Conservation (phyloP, 768 basidiomycete species). For the Jaapia argillacea region DNA sequence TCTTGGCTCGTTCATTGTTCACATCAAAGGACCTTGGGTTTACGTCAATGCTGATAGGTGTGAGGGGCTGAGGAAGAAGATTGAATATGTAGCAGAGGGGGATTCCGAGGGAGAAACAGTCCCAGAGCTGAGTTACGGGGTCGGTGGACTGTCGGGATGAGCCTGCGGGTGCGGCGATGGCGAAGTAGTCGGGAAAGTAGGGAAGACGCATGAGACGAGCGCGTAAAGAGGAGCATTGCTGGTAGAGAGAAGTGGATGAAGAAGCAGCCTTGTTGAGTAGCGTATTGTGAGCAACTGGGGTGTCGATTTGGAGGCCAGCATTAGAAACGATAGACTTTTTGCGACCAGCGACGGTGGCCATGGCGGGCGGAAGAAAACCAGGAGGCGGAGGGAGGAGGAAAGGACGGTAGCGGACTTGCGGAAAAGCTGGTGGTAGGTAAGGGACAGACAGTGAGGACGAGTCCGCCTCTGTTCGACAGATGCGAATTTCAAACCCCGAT, state of each 20-base stretch:
- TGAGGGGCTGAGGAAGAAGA: constrained; percentile 50
- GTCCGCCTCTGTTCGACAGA: not conserved
- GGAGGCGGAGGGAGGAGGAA: not conserved
- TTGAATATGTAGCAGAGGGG: constrained; percentile 96
- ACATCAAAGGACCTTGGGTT: constrained; percentile 54
- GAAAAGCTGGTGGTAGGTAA: not conserved
- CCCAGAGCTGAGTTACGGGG: constrained; percentile 92
- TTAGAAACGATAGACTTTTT: constrained; percentile 73
- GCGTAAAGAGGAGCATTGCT: constrained; percentile 78
- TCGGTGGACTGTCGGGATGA: constrained; percentile 71
- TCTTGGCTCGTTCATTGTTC: constrained; percentile 76
- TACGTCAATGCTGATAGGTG: constrained; percentile 46
- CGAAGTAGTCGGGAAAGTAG: constrained; percentile 63
- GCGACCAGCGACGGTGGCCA: constrained; percentile 36
- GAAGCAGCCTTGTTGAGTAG: constrained; percentile 90
- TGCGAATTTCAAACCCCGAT: not conserved
- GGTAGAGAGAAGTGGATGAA: constrained; percentile 81
- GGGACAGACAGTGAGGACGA: not conserved
- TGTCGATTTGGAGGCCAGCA: constrained; percentile 59
- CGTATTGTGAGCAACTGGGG: constrained; percentile 68
- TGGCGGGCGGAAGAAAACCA: constrained; percentile 15
- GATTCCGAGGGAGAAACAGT: constrained; percentile 85
- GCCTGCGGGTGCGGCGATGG: constrained; percentile 43
- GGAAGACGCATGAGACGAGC: constrained; percentile 70
- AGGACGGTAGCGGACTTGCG: not conserved